Base-by-base conservation (phyloP, 1,284 basidiomycete genomes). In the Coriolopsis trogii region DNA sequence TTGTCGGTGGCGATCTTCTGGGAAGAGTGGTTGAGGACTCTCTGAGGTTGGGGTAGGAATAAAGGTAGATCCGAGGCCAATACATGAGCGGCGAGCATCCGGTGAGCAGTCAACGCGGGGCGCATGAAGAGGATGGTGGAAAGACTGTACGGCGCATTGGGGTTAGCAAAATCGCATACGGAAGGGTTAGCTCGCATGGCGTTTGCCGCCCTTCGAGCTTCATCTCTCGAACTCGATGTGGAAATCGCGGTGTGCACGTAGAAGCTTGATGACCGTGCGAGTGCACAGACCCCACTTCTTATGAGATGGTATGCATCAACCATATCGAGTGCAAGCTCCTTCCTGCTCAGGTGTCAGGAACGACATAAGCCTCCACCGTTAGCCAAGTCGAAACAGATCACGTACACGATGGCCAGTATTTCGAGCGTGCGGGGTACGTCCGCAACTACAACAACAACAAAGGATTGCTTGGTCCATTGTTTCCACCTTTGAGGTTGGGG, bases 211-310 rank as follows among this genome's bases (percentile, higher is more conserved):
- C 5, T 13, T 13, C 7, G 3, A 28, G 41, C 26, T 10, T 0
- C 6, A 8, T 20, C 6, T 6, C 41, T 41, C 41, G 6, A 30
- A 6, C 1, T 6, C 7, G 16, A n/a, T 16, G 40, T 9, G 40
- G 9, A 7, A 15, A 1, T 10, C 26, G n/a, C 26, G 18, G 26
- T 26, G 3, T 9, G 9, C 12, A 28, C 16, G 24, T 18, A 41
- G 26, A 28, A 41, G 9, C 9, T 21, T 5, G 41, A 30, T 2
- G 28, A 41, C 30, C 41, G 41, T 20, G 28, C 41, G 41, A 21
- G 41, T 41, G 16, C 41, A 41, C 16, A 28, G 41, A 16, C 41
- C 41, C 41, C 41, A 41, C 18, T 41, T 41, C 16, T 30, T 25
- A 30, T 30, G 41, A 30, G 21, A 21, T 16, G 28, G 12, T 30